phyloP scores from a whole-genome alignment of 441 rosid genomes.

The Brassica hybrid region DNA sequence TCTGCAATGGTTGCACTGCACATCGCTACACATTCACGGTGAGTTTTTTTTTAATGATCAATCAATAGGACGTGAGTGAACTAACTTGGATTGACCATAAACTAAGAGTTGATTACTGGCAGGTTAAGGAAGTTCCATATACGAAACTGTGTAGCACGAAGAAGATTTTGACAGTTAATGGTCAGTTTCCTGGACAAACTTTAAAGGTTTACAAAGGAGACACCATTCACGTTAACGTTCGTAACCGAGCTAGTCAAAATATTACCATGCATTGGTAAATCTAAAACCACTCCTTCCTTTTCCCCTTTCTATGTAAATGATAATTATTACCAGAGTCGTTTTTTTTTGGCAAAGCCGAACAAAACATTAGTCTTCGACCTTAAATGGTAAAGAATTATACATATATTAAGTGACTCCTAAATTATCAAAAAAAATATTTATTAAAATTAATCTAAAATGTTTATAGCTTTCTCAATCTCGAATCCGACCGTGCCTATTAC shows the following conservation, averaged over 20 bases:
- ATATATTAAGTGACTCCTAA: not conserved
- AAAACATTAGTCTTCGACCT: not conserved
- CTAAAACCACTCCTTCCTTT: not conserved
- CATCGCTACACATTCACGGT: constrained; percentile 30
- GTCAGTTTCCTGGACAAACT: constrained; percentile 62
- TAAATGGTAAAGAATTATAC: no score
- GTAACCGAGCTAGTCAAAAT: constrained; percentile 52
- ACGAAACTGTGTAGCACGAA: constrained; percentile 58
- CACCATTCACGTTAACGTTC: constrained; percentile 50
- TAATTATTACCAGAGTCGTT: not conserved
- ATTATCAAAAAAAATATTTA: no score
- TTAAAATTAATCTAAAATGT: not conserved
- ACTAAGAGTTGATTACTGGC: not conserved
- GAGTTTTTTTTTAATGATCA: not conserved
- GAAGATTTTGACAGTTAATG: constrained; percentile 63
- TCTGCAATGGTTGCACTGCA: constrained; percentile 29
- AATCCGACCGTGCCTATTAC: not conserved
- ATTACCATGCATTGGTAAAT: constrained; percentile 66
- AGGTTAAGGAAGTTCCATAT: constrained; percentile 53
- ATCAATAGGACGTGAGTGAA: not conserved
- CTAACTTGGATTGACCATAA: not conserved
- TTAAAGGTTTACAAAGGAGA: constrained; percentile 52
- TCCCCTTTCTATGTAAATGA: not conserved
- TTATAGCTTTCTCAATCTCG: no score
- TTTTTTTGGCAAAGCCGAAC: no score